A percentile compares a stretch with the other conserved stretches of the same genome.
Conservation (phyloP, 2,329 filamentous ascomycete species). For the Fusarium sp. region DNA sequence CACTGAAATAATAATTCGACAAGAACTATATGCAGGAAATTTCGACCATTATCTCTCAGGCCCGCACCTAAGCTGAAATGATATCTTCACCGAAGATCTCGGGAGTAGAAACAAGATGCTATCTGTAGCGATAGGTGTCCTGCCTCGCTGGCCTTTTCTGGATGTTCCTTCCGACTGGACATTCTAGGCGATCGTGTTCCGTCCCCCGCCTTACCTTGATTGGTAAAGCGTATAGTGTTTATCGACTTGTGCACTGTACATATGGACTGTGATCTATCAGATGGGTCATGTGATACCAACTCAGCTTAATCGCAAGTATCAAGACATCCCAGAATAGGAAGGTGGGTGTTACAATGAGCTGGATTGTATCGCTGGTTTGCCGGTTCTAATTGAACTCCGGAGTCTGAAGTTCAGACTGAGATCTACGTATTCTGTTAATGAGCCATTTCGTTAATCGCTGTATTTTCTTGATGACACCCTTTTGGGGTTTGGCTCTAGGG, state of each 20-base stretch:
- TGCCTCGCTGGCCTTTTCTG: slow-evolving; percentile 52
- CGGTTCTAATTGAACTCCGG: too few relatives aligned
- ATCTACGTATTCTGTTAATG: too few relatives aligned
- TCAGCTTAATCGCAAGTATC: not conserved
- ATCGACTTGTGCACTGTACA: slow-evolving; percentile 27
- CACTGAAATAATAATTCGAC: slow-evolving; percentile 37
- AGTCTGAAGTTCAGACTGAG: too few relatives aligned
- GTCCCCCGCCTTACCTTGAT: slow-evolving; percentile 46
- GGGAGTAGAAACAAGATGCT: slow-evolving; percentile 36
- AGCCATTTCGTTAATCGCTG: too few relatives aligned
- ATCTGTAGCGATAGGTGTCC: slow-evolving; percentile 39
- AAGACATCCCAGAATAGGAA: too few relatives aligned
- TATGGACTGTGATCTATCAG: slow-evolving; percentile 40
- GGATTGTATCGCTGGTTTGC: too few relatives aligned
- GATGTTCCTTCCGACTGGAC: slow-evolving; percentile 40
- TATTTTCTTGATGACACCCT: too few relatives aligned
- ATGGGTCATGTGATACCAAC: slow-evolving; percentile 41
- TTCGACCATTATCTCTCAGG: slow-evolving; percentile 43
- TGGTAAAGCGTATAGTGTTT: slow-evolving; percentile 40
- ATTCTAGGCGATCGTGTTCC: slow-evolving; percentile 46
- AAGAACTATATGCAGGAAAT: slow-evolving; percentile 43
- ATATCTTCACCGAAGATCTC: slow-evolving; percentile 24
- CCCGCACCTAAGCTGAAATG: slow-evolving; percentile 33
- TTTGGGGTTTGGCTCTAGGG: not conserved
- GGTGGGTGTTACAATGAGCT: too few relatives aligned